Conservation (phyloP, 139 green algal species). For the Chlorella sp. region DNA sequence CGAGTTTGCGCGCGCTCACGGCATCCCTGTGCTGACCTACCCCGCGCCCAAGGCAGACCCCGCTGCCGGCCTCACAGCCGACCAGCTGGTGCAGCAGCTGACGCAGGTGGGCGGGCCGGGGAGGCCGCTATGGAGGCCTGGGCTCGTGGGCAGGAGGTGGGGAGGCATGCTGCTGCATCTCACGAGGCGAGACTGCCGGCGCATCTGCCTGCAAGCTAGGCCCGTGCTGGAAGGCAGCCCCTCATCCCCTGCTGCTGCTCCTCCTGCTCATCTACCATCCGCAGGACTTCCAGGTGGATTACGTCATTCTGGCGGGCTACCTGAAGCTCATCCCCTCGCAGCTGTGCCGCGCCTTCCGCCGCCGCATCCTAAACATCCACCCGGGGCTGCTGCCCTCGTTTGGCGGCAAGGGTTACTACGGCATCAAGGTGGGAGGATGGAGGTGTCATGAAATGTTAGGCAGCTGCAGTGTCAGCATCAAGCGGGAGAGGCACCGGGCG, state of each 20-base stretch:
- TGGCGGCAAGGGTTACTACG: constrained; percentile 96
- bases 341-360: constrained; percentile 77
- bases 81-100: constrained; percentile 67
- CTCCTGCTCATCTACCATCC: no score
- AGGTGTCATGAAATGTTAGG: no score
- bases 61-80: constrained; percentile 32
- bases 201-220: no score
- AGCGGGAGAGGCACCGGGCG: no score
- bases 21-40: constrained; percentile 84
- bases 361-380: constrained; percentile 98
- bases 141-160: neutral
- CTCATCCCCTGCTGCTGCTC: neutral
- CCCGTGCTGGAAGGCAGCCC: constrained; percentile 14
- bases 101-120: constrained; percentile 31
- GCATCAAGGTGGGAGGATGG: constrained; percentile 48
- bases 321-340: constrained; percentile 91
- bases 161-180: no score
- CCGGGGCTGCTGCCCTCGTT: constrained; percentile 96
- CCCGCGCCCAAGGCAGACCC: constrained; percentile 64
- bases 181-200: no score
- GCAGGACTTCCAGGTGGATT: constrained; percentile 64
- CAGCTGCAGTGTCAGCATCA: no score
- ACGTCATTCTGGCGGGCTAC: constrained; percentile 95
- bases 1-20: constrained; percentile 75
- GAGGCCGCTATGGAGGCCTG: no score